Conservation (phyloP, 1,284 basidiomycete species). For the Ustilago vetiveriae region DNA sequence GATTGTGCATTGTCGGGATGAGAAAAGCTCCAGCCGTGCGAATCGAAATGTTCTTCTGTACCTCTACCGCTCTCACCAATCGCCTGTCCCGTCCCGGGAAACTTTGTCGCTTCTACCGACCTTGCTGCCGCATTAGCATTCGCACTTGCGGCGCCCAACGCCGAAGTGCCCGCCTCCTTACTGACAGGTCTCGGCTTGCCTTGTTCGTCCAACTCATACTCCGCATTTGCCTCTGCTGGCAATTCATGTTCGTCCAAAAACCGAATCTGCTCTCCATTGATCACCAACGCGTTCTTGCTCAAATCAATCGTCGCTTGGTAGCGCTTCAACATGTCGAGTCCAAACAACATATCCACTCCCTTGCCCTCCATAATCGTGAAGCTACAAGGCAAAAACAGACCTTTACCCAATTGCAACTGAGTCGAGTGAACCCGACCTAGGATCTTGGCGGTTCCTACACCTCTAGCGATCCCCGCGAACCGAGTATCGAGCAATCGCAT, state of each 20-base stretch:
- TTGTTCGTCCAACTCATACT: constrained; percentile 63
- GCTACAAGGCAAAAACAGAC: constrained; percentile 83
- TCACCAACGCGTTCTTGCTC: constrained; percentile 83
- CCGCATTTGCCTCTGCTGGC: constrained; percentile 70
- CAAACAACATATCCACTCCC: constrained; percentile 91
- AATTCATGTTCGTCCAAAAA: constrained; percentile 95
- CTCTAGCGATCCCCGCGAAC: constrained; percentile 89
- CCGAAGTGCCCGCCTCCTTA: background rate
- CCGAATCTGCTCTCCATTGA: constrained; percentile 82
- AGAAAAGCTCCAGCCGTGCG: constrained; percentile 51
- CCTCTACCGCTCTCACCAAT: background rate
- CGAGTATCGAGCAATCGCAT: constrained; percentile 91
- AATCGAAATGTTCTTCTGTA: constrained; percentile 56
- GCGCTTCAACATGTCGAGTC: constrained; percentile 97
- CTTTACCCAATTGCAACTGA: constrained; percentile 81
- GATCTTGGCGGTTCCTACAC: constrained; percentile 94
- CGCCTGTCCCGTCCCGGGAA: constrained; percentile 75
- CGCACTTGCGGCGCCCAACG: constrained; percentile 34
- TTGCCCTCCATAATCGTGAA: constrained; percentile 96
- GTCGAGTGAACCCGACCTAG: constrained; percentile 92
- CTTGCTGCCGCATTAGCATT: constrained; percentile 39
- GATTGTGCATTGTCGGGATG: too few relatives aligned
- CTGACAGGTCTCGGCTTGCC: constrained; percentile 28
- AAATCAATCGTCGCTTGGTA: constrained; percentile 96
- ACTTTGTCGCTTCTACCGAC: constrained; percentile 57